Percentiles rank a stretch among this genome's conserved stretches.
phyloP scores from a whole-genome alignment of 108 stramenopile species.

The Ochromonas danica region DNA sequence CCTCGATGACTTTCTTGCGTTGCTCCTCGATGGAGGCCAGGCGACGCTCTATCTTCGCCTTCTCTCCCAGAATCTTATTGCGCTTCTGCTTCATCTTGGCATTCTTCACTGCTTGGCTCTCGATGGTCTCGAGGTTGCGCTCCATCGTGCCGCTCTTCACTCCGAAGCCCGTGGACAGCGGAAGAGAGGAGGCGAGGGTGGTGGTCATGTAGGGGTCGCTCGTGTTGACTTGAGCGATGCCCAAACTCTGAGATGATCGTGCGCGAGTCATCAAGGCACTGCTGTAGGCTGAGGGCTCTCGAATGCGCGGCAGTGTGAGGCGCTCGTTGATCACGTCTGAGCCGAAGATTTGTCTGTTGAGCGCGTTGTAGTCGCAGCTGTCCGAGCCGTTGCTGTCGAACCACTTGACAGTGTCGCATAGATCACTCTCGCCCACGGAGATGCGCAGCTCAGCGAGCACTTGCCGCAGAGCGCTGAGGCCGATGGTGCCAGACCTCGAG shows the following conservation, averaged over 20 bases:
- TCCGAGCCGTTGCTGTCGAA: constrained; percentile 11
- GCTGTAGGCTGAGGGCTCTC: not conserved
- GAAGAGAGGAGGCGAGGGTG: not conserved
- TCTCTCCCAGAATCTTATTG: constrained; percentile 1
- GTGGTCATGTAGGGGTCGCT: not conserved
- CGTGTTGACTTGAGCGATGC: too few species aligned
- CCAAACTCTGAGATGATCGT: not conserved
- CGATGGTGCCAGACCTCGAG: not conserved
- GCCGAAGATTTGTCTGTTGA: constrained; percentile 22
- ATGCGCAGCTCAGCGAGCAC: not conserved
- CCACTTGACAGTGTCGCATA: not conserved
- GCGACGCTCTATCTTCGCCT: not conserved
- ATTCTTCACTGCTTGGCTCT: not conserved
- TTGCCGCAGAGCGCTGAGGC: not conserved
- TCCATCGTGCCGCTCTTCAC: not conserved
- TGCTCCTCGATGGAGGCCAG: not conserved
- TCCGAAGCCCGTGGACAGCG: not conserved
- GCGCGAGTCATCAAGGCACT: not conserved
- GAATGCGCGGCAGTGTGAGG: not conserved
- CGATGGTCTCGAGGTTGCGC: not conserved
- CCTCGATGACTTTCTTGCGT: constrained; percentile 1
- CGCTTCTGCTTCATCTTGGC: not conserved
- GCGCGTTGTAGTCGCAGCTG: not conserved
- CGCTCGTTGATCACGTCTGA: not conserved
- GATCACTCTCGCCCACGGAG: not conserved